Evolutionary conservation across 139 green algal species (phyloP).

Genomic region (Chlamydomonas incerta): DNA sequence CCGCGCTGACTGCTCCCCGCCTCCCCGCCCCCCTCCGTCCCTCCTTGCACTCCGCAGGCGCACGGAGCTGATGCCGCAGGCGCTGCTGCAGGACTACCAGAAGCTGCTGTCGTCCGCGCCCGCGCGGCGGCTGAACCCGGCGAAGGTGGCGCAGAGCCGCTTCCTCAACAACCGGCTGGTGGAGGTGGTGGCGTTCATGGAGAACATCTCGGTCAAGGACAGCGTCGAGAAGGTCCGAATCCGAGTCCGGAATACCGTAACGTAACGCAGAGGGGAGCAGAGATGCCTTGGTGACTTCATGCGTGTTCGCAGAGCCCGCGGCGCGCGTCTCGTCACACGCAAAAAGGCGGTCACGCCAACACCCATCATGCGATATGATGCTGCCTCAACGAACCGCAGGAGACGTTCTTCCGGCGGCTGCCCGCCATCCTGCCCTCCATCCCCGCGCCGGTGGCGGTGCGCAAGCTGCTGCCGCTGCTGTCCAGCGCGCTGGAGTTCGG

Average conservation of each 20-base stretch:
- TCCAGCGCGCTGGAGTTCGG: conserved; percentile 91
- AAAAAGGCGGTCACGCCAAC: too few relatives aligned
- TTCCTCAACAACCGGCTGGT: conserved; percentile 94
- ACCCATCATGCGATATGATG: too few relatives aligned
- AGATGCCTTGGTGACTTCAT: too few relatives aligned
- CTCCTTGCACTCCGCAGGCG: conserved; percentile 45
- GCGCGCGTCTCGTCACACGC: too few relatives aligned
- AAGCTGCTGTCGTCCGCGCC: conserved; percentile 84
- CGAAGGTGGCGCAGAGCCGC: conserved; percentile 78
- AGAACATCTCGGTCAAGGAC: conserved; percentile 92
- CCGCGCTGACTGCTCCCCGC: too few relatives aligned
- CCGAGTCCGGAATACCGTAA: too few relatives aligned
- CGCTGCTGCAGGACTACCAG: conserved; percentile 90
- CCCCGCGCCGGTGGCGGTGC: conserved; percentile 75
- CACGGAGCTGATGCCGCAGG: conserved; percentile 82
- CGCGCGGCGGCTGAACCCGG: conserved; percentile 85
- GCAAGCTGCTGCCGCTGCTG: conserved; percentile 94
- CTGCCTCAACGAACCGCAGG: conserved; percentile 38
- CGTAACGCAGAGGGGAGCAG: too few relatives aligned
- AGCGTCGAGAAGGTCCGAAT: conserved; percentile 75
- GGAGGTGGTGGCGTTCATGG: conserved; percentile 93
- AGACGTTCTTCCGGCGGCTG: conserved; percentile 84
- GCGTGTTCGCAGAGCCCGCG: not conserved
- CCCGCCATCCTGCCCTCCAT: conserved; percentile 68
- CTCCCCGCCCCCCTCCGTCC: too few relatives aligned